Percentiles rank a stretch among this genome's conserved stretches.
phyloP scores from a whole-genome alignment of 2,329 filamentous ascomycete species.

The Fusarium sp. region DNA sequence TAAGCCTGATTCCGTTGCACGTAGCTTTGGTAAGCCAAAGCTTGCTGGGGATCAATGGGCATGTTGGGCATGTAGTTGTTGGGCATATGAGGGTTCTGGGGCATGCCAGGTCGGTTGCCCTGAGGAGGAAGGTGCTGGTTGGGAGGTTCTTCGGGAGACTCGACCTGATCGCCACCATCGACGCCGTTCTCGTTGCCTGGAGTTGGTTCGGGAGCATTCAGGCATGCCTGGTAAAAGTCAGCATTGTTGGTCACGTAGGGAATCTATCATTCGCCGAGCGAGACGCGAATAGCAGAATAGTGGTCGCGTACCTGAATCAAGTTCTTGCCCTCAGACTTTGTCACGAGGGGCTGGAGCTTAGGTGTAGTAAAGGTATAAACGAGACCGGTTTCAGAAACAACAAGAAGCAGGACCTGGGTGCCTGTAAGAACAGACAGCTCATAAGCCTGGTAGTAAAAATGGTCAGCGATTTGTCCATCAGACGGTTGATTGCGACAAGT shows the following conservation, averaged over 20 bases:
- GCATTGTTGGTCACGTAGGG: constrained; percentile 3
- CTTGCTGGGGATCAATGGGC: constrained; percentile 80
- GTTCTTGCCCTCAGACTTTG: constrained; percentile 99
- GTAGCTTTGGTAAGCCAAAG: constrained; percentile 86
- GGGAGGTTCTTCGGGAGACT: constrained; percentile 90
- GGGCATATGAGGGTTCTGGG: constrained; percentile 72
- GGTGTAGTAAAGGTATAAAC: constrained; percentile 99
- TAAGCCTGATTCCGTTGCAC: constrained; percentile 77
- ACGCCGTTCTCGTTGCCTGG: constrained; percentile 85
- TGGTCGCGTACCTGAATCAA: constrained; percentile 85
- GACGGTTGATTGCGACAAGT: not conserved
- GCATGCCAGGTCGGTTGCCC: constrained; percentile 71
- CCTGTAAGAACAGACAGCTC: constrained; percentile 97
- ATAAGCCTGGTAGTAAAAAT: constrained; percentile 77
- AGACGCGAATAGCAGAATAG: not conserved
- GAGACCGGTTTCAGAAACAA: constrained; percentile 96
- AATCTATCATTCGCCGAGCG: not conserved
- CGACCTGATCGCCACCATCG: constrained; percentile 80
- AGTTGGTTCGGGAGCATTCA: constrained; percentile 94
- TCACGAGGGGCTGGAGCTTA: constrained; percentile 97
- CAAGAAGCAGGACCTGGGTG: constrained; percentile 94
- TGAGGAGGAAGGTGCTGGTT: constrained; percentile 80
- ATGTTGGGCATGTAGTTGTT: constrained; percentile 73
- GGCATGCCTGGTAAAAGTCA: constrained; percentile 77
- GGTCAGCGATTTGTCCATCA: constrained; percentile 37